These are phyloP conservation scores for Phytophthora palmivora DNA, from an alignment of 352 stramenopile genomes.

Conservation along the genomic window DNA sequence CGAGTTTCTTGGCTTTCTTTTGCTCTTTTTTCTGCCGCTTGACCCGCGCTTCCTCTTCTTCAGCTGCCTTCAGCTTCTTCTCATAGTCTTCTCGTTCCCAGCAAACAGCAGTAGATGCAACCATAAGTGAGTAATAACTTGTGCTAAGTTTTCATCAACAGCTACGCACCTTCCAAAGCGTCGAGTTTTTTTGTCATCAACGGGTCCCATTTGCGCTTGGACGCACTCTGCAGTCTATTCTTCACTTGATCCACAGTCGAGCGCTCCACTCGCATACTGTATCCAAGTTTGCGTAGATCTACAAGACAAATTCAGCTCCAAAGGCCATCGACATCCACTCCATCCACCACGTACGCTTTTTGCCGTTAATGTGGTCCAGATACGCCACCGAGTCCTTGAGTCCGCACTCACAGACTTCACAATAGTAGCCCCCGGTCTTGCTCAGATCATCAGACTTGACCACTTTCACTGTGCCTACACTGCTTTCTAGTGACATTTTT, in stretches of 20 bases:
- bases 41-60: conserved; percentile 67
- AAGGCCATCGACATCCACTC: neutral
- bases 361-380: conserved; percentile 96
- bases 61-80: conserved; percentile 77
- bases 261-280: conserved; percentile 92
- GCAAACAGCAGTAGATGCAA: neutral
- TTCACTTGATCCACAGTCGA: conserved; percentile 90
- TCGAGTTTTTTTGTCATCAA: conserved; percentile 85
- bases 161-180: conserved; percentile 67
- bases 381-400: conserved; percentile 95
- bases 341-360: conserved; percentile 79
- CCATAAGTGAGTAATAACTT: too few species aligned
- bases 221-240: conserved; percentile 78
- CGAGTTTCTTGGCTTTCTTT: conserved; percentile 73
- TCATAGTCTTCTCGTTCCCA: conserved; percentile 69
- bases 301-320: neutral
- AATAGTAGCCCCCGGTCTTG: conserved; percentile 90
- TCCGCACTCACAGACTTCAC: conserved; percentile 92
- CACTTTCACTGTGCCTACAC: conserved; percentile 87
- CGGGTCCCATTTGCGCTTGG: conserved; percentile 87
- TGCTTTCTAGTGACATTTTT: conserved; percentile 85
- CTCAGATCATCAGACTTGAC: conserved; percentile 86
- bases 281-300: conserved; percentile 92
- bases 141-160: conserved; percentile 4
- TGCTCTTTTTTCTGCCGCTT: conserved; percentile 84